Evolutionary conservation across 2,329 filamentous ascomycete species (phyloP), one percentile per base, ranked within the genome.

Genomic region (Fusarium sp.): DNA sequence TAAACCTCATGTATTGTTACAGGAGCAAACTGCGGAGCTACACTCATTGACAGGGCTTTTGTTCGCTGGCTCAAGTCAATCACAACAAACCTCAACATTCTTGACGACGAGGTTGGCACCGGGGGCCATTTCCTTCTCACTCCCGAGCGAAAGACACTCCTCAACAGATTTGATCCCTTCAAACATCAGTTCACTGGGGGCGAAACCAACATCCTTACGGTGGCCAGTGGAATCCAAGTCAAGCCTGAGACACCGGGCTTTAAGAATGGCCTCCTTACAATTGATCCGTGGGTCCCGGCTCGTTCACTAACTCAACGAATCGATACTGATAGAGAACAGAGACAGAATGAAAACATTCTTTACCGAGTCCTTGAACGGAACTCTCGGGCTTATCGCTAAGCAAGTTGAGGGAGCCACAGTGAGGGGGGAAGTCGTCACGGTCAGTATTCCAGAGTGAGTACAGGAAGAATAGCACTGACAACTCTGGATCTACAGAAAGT

Each of bases 61-160:
- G 13, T 62, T 18, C 40, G 59, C 18, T 62, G 59, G 40, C 38
- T 62, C 29, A 50, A 35, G 20, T 62, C 40, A 4, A 62, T 62
- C 14, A 50, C 59, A 34, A 50, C 59, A 16, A 47, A 62, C 20
- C 40, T 50, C 37, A 29, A 62, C 24, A 62, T 27, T 34, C 16
- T 50, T 16, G 40, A 62, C 29, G 59, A 62, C n/a, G 59, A 62
- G 13, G 20, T 50, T 22, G 40, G 59, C n/a, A 50, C 59, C 14
- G 59, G 59, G 14, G 59, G 38, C n/a, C 59, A 62, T 27, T 62
- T 62, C 5, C 27, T 62, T 22, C 59, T 62, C 40, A 62, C 59
- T 6, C 59, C 59, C 13, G 27, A 62, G 59, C 34, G 59, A n/a
- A 62, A 62, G 20, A 62, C 59, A 20, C 42, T 62, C 24, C 59